phyloP scores from a whole-genome alignment of 2,329 filamentous ascomycete genomes.

The Didymella arachidicola region DNA sequence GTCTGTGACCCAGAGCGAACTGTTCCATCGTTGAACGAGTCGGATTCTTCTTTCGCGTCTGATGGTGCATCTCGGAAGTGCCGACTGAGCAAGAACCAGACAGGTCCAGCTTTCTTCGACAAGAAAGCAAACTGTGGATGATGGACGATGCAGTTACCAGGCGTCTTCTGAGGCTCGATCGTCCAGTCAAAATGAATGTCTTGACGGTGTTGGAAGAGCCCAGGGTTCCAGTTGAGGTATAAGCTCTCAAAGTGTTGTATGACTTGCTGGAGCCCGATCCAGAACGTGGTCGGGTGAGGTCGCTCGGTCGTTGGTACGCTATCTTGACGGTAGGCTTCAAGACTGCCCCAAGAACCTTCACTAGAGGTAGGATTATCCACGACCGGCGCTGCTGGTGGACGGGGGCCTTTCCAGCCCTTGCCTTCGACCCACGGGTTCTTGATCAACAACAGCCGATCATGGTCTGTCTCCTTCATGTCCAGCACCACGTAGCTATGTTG shows the following conservation, averaged over 20 bases:
- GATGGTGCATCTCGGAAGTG: conserved; percentile 73
- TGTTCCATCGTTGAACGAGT: conserved; percentile 44
- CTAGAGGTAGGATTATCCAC: conserved; percentile 31
- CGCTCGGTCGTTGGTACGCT: conserved; percentile 44
- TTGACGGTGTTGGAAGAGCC: conserved; percentile 79
- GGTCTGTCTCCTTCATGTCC: conserved; percentile 72
- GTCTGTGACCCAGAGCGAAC: conserved; percentile 33
- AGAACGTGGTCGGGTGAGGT: conserved; percentile 78
- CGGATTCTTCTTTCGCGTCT: conserved; percentile 48
- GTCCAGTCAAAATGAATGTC: conserved; percentile 93
- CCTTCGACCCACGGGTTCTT: conserved; percentile 97
- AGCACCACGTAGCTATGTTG: conserved; percentile 95
- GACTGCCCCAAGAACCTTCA: conserved; percentile 23
- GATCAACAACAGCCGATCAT: conserved; percentile 74
- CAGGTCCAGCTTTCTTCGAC: conserved; percentile 63
- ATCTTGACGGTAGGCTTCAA: conserved; percentile 35
- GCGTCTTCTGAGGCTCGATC: conserved; percentile 59
- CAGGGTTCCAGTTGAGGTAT: conserved; percentile 97
- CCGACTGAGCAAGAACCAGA: conserved; percentile 86
- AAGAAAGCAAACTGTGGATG: conserved; percentile 68
- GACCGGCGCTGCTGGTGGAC: conserved; percentile 30
- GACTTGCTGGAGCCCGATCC: conserved; percentile 89
- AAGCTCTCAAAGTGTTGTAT: conserved; percentile 93
- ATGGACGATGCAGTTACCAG: conserved; percentile 75
- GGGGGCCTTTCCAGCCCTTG: conserved; percentile 70